Evolutionary conservation across 257 asterid genomes (phyloP), one percentile per base, ranked within the genome.

Genomic region (Solanum stenotomum): DNA sequence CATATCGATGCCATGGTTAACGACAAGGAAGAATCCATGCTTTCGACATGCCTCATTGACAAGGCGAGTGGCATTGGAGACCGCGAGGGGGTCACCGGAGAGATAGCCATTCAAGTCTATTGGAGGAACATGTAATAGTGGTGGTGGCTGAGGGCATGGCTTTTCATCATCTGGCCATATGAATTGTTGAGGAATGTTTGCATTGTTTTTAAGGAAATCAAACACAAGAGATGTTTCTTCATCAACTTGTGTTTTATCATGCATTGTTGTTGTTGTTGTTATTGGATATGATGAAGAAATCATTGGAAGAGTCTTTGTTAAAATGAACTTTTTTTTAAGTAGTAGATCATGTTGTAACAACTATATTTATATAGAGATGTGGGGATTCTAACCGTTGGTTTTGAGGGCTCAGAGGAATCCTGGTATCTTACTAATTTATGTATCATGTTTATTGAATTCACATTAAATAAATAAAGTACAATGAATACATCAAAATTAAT

Each of bases 121-220:
- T 16, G 91, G 90, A 1, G 96, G 96, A 18, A 94, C 93, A 20
- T 91, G 87, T 27, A 95, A 94, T 5, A 46, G 5, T 0, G 95
- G 97, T 6, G 95, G 92, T 0, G 90, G 86, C 35, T 89, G 87
- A 0, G n/a, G 59, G 88, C 94, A 89, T 4, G 98, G 97, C 83
- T 88, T 92, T 16, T 95, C 98, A 25, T 91, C 49, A 23, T 94
- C 97, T 4, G 98, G 95, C 98, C 98, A 95, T 44, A 94, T 87
- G 92, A 95, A 95, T n/a, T 95, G 94, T n/a, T 92, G 88, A 1
- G 97, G 98, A 87, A 94, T 94, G 85, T 88, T 83, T 81, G 89
- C 25, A 84, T 92, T 93, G 83, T 91, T 88, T 85, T 92, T 92
- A 65, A 91, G 86, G 81, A 93, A 31, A 89, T 94, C 94, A 87